Evolutionary conservation across 2,329 filamentous ascomycete species (phyloP), one percentile per base, ranked within the genome.

Genomic region (Colletotrichum nymphaeae): DNA sequence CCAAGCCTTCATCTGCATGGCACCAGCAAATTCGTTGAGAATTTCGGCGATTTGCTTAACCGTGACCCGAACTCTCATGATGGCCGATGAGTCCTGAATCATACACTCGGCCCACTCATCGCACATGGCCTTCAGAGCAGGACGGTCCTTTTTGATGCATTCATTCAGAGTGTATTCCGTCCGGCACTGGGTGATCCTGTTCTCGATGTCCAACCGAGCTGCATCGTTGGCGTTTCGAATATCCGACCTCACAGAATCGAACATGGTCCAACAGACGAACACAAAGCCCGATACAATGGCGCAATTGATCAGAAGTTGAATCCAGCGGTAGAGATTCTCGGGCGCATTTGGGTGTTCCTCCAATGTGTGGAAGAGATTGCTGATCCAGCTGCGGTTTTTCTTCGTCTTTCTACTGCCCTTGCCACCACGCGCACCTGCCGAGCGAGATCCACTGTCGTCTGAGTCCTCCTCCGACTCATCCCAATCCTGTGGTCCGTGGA

Each of bases 41-140:
- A 99, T 97, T 79, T 95, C 91, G 1, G 96, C 96, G 80, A 98
- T 93, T 30, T 95, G 97, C 79, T 94, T 93, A 5, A 95, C 95
- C 22, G 93, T 94, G 52, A 98, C 91, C 78, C 92, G 93, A 55
- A 96, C 93, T 49, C 93, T 88, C 76, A 94, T 95, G 69, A 98
- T 91, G 69, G 91, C 91, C 57, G 92, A 88, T 0, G 95, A 92
- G 78, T 98, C 94, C 76, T 93, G 91, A 76, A 92, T 91, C 94
- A 98, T 98, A 83, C 97, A 98, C 37, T 90, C 86, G 75, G 93
- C 91, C 96, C 96, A 98, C 74, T 92, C 90, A 42, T 91, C 89
- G 81, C 97, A 99, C 4, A 93, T 85, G 0, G 84, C 84, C 74
- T 93, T 89, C 77, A 98, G 86, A 0, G 93, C 94, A 0, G 95